These are phyloP conservation scores for Mycotypha africana DNA, from an alignment of 371 early-diverging fungal species.

Conservation along the genomic window DNA sequence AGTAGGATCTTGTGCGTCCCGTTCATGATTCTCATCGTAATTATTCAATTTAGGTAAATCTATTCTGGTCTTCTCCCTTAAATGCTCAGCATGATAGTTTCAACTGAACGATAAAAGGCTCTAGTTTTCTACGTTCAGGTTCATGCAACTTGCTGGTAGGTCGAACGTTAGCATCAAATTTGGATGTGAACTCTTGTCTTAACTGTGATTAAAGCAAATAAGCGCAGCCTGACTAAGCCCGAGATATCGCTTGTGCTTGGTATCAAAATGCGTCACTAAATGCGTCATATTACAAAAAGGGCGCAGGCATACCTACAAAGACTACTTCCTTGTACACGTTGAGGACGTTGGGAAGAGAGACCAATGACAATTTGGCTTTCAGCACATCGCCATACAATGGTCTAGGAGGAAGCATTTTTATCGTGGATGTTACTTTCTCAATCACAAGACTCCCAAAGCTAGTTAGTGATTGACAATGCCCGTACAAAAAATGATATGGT, in stretches of 20 bases:
- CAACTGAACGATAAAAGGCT: constrained; percentile 21
- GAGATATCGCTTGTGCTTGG: constrained; percentile 32
- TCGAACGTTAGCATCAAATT: constrained; percentile 9
- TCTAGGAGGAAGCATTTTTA: background rate
- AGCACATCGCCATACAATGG: too few species aligned
- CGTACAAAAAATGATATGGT: constrained; percentile 60
- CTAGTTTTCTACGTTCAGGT: constrained; percentile 12
- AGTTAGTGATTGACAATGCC: constrained; percentile 51
- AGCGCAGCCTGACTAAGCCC: constrained; percentile 33
- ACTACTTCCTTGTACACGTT: constrained; percentile 31
- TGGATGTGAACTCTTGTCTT: constrained; percentile 15
- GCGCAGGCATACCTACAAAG: constrained; percentile 25
- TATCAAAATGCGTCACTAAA: constrained; percentile 26
- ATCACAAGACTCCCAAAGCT: constrained; percentile 38
- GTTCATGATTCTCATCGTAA: too few species aligned
- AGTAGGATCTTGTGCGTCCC: too few species aligned
- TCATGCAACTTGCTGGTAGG: too few species aligned
- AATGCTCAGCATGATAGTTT: constrained; percentile 32
- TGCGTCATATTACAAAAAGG: constrained; percentile 12
- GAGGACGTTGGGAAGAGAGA: constrained; percentile 6
- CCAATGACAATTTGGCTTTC: constrained; percentile 7
- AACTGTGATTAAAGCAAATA: constrained; percentile 12
- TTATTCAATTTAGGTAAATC: too few species aligned
- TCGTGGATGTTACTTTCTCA: background rate
- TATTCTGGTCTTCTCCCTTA: too few species aligned